phyloP scores from a whole-genome alignment of 2,329 filamentous ascomycete genomes.

The Paecilomyces sp. region DNA sequence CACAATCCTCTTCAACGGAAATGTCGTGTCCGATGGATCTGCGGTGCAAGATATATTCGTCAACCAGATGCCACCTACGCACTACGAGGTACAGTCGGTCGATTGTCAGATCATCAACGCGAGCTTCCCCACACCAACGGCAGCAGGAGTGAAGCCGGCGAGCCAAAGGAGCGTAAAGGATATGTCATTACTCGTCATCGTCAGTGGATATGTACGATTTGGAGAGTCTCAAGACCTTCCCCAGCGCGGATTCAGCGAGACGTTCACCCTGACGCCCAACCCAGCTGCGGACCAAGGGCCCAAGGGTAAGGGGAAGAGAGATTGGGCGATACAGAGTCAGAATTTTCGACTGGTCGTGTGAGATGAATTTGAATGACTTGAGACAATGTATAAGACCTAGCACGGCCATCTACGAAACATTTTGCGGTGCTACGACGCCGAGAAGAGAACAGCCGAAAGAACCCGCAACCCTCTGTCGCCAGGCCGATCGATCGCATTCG shows the following conservation, averaged over 20 bases:
- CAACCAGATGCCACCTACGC: conserved; percentile 54
- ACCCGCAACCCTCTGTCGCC: not conserved
- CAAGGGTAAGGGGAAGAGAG: conserved; percentile 49
- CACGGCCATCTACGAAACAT: not conserved
- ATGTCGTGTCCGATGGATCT: conserved; percentile 52
- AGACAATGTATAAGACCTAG: not conserved
- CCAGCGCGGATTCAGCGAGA: conserved; percentile 69
- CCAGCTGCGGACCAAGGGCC: conserved; percentile 47
- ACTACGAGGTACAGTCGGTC: conserved; percentile 67
- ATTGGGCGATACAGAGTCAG: conserved; percentile 64
- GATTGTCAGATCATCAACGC: conserved; percentile 74
- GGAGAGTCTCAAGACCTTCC: conserved; percentile 55
- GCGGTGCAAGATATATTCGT: conserved; percentile 64
- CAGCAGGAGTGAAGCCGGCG: conserved; percentile 22
- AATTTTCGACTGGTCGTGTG: conserved; percentile 55
- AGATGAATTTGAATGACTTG: conserved; percentile 5
- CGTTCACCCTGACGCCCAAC: conserved; percentile 73
- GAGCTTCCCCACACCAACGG: conserved; percentile 52
- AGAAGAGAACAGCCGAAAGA: not conserved
- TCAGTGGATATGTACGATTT: conserved; percentile 66
- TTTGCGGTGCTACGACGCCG: not conserved
- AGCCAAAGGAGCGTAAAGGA: conserved; percentile 46
- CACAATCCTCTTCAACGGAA: conserved; percentile 75
- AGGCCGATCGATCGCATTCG: not conserved
- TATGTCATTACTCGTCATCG: conserved; percentile 64